Base-by-base conservation (phyloP, 2,329 filamentous ascomycete genomes). In the Colletotrichum melonis region DNA sequence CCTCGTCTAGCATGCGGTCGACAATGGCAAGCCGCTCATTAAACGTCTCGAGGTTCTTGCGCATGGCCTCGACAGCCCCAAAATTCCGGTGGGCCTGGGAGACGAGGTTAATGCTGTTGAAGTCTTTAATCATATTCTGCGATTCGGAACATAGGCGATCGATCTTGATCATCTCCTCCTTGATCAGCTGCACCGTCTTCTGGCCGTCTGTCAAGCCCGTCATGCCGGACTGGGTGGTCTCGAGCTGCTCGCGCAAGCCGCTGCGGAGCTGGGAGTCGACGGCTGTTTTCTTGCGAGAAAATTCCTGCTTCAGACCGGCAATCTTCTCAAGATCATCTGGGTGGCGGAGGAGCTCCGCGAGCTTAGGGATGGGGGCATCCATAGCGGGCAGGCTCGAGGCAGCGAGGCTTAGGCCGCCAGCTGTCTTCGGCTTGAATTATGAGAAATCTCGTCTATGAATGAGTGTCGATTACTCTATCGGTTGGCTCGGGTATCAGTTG, bases 251-350 rank as follows among this genome's bases (percentile, higher is more conserved):
- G 78, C 94, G 92, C 76, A 98, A 89, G 49, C 95, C 95, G 82
- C 92, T 92, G 76, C 95, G 94, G 69, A 99, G 92, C 85, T 98
- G 95, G 64, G 92, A 92, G 85, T 99, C 97, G 74, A 99, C 91
- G 69, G 94, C 94, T 35, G 91, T 90, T 86, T 99, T 99, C 86
- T 98, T 98, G 80, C 97, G 94, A 77, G 91, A 91, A 85, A 98
- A 98, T 82, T 99, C 97, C 77, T 93, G 90, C 86, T 97, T 98
- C 80, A 99, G 89, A 59, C 92, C 92, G 65, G 92, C 88, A 79
- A 99, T 96, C 88, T 98, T 98, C 86, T 99, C 97, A 77, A 99
- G 92, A 84, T 99, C 97, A 81, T 99, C 97, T 3, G 97, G 95
- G 81, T 98, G 95, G 79, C 95, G 94, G 77, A 99, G 92, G 75